These are phyloP conservation scores for Daldinia sp. DNA, from an alignment of 2,329 filamentous ascomycete genomes.

Conservation along the genomic window DNA sequence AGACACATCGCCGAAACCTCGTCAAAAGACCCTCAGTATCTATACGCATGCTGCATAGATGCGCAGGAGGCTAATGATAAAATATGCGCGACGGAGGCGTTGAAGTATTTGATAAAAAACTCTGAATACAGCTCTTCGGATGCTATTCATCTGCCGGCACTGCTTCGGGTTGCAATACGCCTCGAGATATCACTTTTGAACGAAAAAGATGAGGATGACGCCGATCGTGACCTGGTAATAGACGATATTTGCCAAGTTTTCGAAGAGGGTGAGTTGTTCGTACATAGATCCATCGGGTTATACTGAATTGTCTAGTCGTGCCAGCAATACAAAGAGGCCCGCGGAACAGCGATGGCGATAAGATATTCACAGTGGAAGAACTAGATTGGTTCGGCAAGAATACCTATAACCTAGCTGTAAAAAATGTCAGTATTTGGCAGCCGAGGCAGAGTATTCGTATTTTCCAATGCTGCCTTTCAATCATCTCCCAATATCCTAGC, in stretches of 20 bases:
- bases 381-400: conserved; percentile 88
- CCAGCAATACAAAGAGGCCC: conserved; percentile 57
- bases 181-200: conserved; percentile 60
- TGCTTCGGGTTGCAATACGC: conserved; percentile 72
- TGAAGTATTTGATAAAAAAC: conserved; percentile 71
- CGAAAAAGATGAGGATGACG: conserved; percentile 41
- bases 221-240: conserved; percentile 45
- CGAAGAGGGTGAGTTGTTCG: conserved; percentile 55
- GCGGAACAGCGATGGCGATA: conserved; percentile 57
- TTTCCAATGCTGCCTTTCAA: conserved; percentile 63
- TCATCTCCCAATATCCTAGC: conserved; percentile 64
- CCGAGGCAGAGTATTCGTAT: conserved; percentile 68
- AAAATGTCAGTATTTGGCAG: conserved; percentile 67
- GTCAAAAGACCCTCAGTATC: conserved; percentile 68
- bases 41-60: conserved; percentile 86
- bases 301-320: conserved; percentile 52
- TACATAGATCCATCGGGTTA: conserved; percentile 4
- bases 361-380: conserved; percentile 71
- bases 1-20: conserved; percentile 67
- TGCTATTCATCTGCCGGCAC: conserved; percentile 69
- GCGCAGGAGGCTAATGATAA: conserved; percentile 75
- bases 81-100: conserved; percentile 66
- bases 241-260: conserved; percentile 68
- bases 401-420: conserved; percentile 81
- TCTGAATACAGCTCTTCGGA: conserved; percentile 61